phyloP scores from a whole-genome alignment of 2,329 filamentous ascomycete genomes.

The Diaporthe nobilis region DNA sequence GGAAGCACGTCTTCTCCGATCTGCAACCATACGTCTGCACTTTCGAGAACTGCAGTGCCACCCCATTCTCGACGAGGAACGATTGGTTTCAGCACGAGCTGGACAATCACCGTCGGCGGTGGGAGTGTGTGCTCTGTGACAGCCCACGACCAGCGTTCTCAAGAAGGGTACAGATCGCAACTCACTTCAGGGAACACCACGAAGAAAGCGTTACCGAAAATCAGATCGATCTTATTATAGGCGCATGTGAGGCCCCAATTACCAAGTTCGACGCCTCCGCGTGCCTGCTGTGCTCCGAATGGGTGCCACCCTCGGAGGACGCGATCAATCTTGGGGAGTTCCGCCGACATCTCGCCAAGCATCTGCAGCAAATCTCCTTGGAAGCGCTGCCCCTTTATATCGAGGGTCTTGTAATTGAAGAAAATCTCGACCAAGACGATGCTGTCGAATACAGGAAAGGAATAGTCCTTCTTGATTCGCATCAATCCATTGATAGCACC shows the following conservation, averaged over 20 bases:
- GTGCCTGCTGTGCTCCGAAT: not conserved
- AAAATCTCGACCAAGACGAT: not conserved
- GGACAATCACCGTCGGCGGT: not conserved
- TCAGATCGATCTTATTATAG: not conserved
- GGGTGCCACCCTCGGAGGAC: not conserved
- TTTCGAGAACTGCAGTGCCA: not conserved
- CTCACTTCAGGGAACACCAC: not conserved
- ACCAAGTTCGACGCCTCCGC: not conserved
- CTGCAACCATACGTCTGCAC: conserved; percentile 11
- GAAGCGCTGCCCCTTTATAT: not conserved
- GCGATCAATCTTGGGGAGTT: not conserved
- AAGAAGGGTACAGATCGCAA: not conserved
- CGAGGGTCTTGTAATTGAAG: not conserved
- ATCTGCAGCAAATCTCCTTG: conserved; percentile 5
- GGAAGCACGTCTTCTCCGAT: not conserved
- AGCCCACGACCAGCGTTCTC: not conserved
- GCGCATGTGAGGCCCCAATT: not conserved
- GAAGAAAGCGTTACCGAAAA: not conserved
- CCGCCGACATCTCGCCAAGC: not conserved
- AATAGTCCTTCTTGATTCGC: not conserved
- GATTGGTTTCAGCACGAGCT: conserved; percentile 10
- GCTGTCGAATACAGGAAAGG: not conserved
- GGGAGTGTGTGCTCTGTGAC: not conserved
- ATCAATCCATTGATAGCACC: no score
- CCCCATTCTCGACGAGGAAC: not conserved